These are phyloP conservation scores for Gossypium mustelinum DNA, from an alignment of 345 rosid species.

Conservation along the genomic window DNA sequence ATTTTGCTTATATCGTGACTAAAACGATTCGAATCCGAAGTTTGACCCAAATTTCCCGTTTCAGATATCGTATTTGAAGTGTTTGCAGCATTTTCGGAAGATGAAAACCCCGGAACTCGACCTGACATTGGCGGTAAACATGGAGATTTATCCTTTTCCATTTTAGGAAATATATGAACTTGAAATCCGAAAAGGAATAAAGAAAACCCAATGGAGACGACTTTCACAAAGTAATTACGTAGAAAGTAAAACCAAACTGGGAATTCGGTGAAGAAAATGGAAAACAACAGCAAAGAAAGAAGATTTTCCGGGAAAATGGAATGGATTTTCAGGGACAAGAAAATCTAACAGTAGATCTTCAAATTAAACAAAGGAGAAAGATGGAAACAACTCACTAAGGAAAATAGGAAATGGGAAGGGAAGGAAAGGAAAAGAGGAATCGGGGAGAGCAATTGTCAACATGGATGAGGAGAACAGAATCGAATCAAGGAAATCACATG, in stretches of 20 bases:
- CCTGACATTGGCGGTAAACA: conserved; percentile 58
- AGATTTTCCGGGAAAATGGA: not conserved
- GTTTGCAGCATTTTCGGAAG: conserved; percentile 28
- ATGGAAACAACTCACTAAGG: too few species aligned
- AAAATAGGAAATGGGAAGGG: not conserved
- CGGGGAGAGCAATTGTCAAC: too few species aligned
- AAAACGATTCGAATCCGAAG: conserved; percentile 46
- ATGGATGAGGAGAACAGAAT: too few species aligned
- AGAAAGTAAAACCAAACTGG: not conserved
- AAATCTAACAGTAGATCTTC: not conserved
- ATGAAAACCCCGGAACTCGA: conserved; percentile 50
- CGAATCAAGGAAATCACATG: too few species aligned
- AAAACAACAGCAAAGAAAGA: not conserved
- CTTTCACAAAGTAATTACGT: not conserved
- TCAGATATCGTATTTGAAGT: conserved; percentile 52
- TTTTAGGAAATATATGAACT: conserved; percentile 8
- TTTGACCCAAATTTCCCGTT: conserved; percentile 38
- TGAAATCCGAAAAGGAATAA: not conserved
- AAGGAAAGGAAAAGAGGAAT: not conserved
- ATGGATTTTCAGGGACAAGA: not conserved
- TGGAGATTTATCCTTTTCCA: conserved; percentile 73
- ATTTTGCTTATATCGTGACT: conserved; percentile 81
- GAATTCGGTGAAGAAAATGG: not conserved
- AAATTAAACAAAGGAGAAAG: not conserved
- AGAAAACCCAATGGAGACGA: not conserved